Evolutionary conservation across 306 rosid genomes (phyloP).

Genomic region (Trichosanthes truncata): DNA sequence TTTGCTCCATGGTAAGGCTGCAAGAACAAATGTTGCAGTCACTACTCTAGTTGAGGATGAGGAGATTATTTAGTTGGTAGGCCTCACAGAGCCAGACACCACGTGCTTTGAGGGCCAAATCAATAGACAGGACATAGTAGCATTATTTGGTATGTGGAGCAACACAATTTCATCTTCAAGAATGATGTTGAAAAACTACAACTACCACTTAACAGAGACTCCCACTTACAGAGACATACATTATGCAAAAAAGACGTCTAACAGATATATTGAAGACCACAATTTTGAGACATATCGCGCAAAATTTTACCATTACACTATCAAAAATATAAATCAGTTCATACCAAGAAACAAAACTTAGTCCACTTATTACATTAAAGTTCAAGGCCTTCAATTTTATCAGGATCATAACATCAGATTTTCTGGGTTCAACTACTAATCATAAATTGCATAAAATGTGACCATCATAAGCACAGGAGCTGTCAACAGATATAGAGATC

Average conservation of each 20-base stretch:
- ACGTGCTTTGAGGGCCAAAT: neutral
- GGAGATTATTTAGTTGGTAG: neutral
- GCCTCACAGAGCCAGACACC: neutral
- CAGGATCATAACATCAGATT: neutral
- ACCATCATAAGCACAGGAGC: neutral
- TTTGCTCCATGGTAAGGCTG: neutral
- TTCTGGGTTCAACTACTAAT: neutral
- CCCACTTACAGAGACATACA: neutral
- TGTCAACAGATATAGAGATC: neutral
- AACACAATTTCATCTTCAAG: neutral
- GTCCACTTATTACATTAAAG: neutral
- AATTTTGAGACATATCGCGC: neutral
- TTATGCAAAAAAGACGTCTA: neutral
- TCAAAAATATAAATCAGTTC: neutral
- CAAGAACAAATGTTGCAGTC: neutral
- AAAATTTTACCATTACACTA: neutral
- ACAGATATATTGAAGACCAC: neutral
- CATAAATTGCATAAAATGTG: neutral
- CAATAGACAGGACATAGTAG: neutral
- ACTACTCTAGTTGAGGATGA: neutral
- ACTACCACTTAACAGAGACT: too few species aligned
- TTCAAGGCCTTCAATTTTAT: neutral
- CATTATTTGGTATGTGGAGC: neutral
- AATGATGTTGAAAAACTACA: neutral
- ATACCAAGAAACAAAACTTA: neutral